phyloP scores from a whole-genome alignment of 2,329 filamentous ascomycete species.

The Ophiognomonia clavigignenti-juglandacearum region DNA sequence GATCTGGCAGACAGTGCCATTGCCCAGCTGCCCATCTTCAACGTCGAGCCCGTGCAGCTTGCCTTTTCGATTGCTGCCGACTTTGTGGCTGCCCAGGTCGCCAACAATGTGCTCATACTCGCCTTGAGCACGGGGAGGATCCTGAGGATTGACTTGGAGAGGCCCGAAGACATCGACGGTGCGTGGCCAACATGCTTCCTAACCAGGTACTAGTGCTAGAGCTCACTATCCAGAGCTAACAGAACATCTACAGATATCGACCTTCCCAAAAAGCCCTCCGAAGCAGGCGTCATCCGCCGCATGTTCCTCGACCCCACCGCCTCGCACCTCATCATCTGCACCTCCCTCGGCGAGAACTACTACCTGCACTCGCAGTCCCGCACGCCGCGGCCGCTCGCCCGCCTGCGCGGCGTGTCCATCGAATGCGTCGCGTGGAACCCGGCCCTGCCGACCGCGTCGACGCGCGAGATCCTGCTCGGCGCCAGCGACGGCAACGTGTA shows the following conservation, averaged over 20 bases:
- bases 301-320: slow-evolving; percentile 98
- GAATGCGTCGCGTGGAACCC: slow-evolving; percentile 95
- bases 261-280: slow-evolving; percentile 85
- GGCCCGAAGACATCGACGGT: slow-evolving; percentile 93
- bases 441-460: slow-evolving; percentile 85
- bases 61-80: slow-evolving; percentile 93
- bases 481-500: slow-evolving; percentile 93
- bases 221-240: background rate
- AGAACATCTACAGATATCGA: slow-evolving; percentile 69
- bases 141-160: slow-evolving; percentile 88
- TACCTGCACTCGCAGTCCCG: slow-evolving; percentile 95
- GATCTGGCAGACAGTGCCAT: slow-evolving; percentile 48
- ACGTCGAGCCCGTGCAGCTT: slow-evolving; percentile 85
- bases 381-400: slow-evolving; percentile 74
- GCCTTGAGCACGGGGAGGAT: slow-evolving; percentile 91
- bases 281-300: slow-evolving; percentile 86
- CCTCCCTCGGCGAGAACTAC: slow-evolving; percentile 89
- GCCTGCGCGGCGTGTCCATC: slow-evolving; percentile 80
- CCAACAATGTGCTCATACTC: slow-evolving; percentile 92
- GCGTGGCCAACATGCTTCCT: slow-evolving; percentile 23
- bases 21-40: slow-evolving; percentile 79
- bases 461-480: slow-evolving; percentile 87
- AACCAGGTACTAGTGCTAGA: too few species aligned
- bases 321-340: slow-evolving; percentile 88
- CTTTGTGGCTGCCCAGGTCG: slow-evolving; percentile 93